Evolutionary conservation across 768 basidiomycete species (phyloP).

Genomic region (Agaricus sinodeliciosus): DNA sequence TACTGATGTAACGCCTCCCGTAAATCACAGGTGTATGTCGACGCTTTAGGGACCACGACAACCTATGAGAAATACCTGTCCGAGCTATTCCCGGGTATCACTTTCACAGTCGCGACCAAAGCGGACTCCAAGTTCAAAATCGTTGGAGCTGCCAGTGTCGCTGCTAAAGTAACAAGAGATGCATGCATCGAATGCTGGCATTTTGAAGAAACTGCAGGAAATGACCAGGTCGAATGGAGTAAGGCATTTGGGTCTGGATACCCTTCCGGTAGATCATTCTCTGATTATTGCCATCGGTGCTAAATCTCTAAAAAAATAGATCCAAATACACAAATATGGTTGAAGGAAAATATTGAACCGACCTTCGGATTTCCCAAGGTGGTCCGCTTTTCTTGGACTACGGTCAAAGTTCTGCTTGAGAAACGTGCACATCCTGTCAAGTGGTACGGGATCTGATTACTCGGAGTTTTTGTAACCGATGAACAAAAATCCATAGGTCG

Average conservation of each 20-base stretch:
- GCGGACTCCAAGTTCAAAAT: slow-evolving; percentile 97
- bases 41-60: slow-evolving; percentile 84
- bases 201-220: slow-evolving; percentile 54
- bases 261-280: slow-evolving; percentile 58
- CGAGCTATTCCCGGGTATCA: slow-evolving; percentile 72
- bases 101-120: slow-evolving; percentile 86
- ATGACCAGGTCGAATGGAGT: slow-evolving; percentile 21
- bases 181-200: slow-evolving; percentile 83
- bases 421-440: slow-evolving; percentile 71
- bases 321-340: slow-evolving; percentile 88
- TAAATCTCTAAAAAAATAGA: slow-evolving; percentile 38
- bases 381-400: slow-evolving; percentile 94
- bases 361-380: slow-evolving; percentile 91
- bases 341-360: slow-evolving; percentile 67
- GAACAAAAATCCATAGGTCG: slow-evolving; percentile 41
- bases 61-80: slow-evolving; percentile 84
- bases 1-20: background rate
- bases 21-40: slow-evolving; percentile 72
- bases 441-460: slow-evolving; percentile 50
- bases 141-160: slow-evolving; percentile 95
- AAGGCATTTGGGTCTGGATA: slow-evolving; percentile 75
- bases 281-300: background rate
- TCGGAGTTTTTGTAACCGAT: background rate
- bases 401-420: slow-evolving; percentile 79
- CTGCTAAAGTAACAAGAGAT: slow-evolving; percentile 95